Percentiles rank a stretch among this genome's conserved stretches.
These are phyloP conservation scores for Panicum miliaceum DNA, from an alignment of 176 grass and related monocot species.

Conservation along the genomic window DNA sequence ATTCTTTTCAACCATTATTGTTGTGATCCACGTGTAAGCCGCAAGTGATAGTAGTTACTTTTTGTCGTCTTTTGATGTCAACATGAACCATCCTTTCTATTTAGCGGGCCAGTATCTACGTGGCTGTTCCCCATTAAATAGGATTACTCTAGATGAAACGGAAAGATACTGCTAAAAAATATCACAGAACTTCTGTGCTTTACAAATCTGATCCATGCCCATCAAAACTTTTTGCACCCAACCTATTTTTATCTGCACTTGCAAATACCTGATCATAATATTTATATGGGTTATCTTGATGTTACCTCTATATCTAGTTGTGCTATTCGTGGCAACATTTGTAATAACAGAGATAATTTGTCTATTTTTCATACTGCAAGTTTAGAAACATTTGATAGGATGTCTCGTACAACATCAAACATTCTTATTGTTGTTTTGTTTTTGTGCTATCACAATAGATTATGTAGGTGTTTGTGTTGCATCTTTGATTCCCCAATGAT, in stretches of 20 bases:
- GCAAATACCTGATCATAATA: background rate
- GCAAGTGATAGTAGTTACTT: constrained; percentile 9
- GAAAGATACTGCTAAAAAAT: background rate
- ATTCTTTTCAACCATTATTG: background rate
- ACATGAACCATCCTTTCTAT: background rate
- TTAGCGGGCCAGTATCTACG: background rate
- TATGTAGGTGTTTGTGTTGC: background rate
- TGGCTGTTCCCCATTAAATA: background rate
- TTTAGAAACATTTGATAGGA: background rate
- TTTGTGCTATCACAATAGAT: background rate
- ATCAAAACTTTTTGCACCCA: background rate
- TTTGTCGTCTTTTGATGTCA: constrained; percentile 25
- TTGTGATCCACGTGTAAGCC: constrained; percentile 12
- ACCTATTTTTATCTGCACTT: background rate
- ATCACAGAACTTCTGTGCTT: background rate
- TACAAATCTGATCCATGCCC: background rate
- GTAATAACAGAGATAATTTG: background rate
- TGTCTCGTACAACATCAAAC: background rate
- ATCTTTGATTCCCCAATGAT: background rate
- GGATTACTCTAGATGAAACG: background rate
- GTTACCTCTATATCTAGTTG: background rate
- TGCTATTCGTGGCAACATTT: background rate
- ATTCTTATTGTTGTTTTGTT: background rate
- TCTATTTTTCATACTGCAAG: background rate
- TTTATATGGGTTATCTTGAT: background rate